These are phyloP conservation scores for Populus hybrid DNA, from an alignment of 441 rosid species.

Conservation along the genomic window DNA sequence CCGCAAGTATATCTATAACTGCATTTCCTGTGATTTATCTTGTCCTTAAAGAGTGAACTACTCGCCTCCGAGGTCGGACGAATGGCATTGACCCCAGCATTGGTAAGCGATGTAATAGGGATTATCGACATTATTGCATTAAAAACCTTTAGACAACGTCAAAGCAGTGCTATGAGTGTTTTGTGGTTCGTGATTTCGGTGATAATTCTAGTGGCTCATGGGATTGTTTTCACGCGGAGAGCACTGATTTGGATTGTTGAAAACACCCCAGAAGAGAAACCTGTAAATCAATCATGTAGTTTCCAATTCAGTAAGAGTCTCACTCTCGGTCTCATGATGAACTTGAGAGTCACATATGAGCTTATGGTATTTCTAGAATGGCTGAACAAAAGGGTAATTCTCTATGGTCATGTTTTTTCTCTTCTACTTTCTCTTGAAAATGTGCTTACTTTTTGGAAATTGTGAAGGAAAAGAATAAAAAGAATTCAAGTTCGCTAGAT, in stretches of 20 bases:
- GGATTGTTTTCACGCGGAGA: conserved; percentile 24
- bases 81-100: conserved; percentile 45
- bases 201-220: conserved; percentile 17
- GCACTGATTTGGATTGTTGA: conserved; percentile 42
- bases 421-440: too few relatives aligned
- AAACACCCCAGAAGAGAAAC: conserved; percentile 49
- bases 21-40: conserved; percentile 55
- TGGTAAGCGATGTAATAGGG: conserved; percentile 43
- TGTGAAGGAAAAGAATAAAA: too few relatives aligned
- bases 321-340: conserved; percentile 55
- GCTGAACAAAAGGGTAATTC: conserved; percentile 55
- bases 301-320: conserved; percentile 51
- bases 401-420: too few relatives aligned
- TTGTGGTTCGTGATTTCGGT: conserved; percentile 36
- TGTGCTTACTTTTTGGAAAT: too few relatives aligned
- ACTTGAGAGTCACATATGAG: conserved; percentile 70
- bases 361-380: conserved; percentile 47
- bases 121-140: conserved; percentile 27
- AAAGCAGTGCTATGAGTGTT: conserved; percentile 13
- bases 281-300: conserved; percentile 45
- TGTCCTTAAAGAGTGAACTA: conserved; percentile 51
- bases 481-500: too few relatives aligned
- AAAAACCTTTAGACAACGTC: conserved; percentile 50
- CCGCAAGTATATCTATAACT: conserved; percentile 33
- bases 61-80: conserved; percentile 74